Base-by-base conservation (phyloP, 495 filamentous ascomycete species). In the Penicillium antarcticum region DNA sequence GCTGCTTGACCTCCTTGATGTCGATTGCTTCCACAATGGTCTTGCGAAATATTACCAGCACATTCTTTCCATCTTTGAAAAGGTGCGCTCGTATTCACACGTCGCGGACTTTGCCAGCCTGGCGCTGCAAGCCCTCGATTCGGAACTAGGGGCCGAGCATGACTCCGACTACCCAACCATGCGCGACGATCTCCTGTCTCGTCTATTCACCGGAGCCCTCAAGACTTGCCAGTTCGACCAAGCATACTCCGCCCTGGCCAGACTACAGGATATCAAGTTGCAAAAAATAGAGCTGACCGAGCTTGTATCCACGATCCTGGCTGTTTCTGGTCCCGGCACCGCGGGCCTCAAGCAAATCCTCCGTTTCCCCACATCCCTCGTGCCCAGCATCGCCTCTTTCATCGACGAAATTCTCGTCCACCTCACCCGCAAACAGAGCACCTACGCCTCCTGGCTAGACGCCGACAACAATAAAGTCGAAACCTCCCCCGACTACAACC, bases 31-130 rank as follows among this genome's bases (percentile, higher is more conserved):
- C 52, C 83, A 86, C 60, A 80, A 81, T 44, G 94, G 92, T 8
- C 77, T 94, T 24, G 76, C 89, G 4, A 80, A 83, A 45, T 97
- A 96, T 67, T 95, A 92, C 63, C 80, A 86, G 37, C 95, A 98
- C 67, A 80, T 97, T 51, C 79, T 89, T 13, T 77, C 79, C 18
- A 77, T 98, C 7, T 97, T 87, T 63, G 91, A 96, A 55, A 78
- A 83, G 58, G 78, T 79, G 40, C 85, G 84, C 42, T 82, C 81
- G 4, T 87, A 87, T 58, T 86, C 87, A 4, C 87, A 86, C 64
- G 88, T 91, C 42, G 81, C 87, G 5, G 89, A 95, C 52, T 96
- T 97, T 67, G 85, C 92, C 31, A 80, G 84, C 35, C 74, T 92
- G 23, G 87, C 89, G 18, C 72, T 97, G 37, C 82, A 92, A 58